Percentiles rank a stretch among this genome's conserved stretches.
These are phyloP conservation scores for Sporothrix mexicana DNA, from an alignment of 2,329 filamentous ascomycete species.

Conservation along the genomic window DNA sequence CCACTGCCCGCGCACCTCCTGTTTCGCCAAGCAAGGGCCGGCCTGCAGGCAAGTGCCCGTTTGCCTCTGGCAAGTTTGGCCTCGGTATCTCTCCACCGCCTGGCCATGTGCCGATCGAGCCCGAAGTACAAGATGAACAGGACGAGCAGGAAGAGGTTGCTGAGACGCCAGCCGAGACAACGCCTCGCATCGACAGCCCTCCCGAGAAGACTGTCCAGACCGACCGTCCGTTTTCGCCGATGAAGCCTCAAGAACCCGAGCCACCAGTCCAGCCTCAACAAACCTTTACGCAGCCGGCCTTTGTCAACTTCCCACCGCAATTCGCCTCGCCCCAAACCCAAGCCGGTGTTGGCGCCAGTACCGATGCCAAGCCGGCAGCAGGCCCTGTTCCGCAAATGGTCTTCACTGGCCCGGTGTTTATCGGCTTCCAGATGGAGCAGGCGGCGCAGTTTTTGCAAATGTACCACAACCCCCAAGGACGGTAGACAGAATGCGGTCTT, in stretches of 20 bases:
- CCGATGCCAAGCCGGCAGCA: neutral
- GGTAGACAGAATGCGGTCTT: neutral
- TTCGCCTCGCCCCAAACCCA: neutral
- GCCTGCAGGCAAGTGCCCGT: conserved; percentile 59
- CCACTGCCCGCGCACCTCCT: conserved; percentile 13
- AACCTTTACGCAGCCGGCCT: conserved; percentile 52
- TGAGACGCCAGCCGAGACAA: neutral
- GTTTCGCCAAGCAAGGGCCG: conserved; percentile 36
- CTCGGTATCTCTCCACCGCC: conserved; percentile 30
- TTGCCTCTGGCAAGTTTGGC: conserved; percentile 48
- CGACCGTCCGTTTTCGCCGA: conserved; percentile 11
- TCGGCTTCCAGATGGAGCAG: conserved; percentile 86
- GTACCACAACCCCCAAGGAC: conserved; percentile 46
- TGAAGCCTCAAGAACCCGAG: conserved; percentile 12
- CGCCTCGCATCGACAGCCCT: neutral
- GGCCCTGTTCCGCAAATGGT: conserved; percentile 67
- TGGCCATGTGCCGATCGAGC: conserved; percentile 21
- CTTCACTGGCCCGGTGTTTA: conserved; percentile 92
- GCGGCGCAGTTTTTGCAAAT: conserved; percentile 76
- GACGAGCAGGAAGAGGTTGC: neutral
- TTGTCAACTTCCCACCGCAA: conserved; percentile 51
- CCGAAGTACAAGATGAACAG: neutral
- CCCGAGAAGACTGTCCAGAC: conserved; percentile 22
- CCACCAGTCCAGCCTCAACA: conserved; percentile 31
- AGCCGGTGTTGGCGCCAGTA: conserved; percentile 39